Conservation (phyloP, 1,284 basidiomycete species). For the Cryptococcus sp. region DNA sequence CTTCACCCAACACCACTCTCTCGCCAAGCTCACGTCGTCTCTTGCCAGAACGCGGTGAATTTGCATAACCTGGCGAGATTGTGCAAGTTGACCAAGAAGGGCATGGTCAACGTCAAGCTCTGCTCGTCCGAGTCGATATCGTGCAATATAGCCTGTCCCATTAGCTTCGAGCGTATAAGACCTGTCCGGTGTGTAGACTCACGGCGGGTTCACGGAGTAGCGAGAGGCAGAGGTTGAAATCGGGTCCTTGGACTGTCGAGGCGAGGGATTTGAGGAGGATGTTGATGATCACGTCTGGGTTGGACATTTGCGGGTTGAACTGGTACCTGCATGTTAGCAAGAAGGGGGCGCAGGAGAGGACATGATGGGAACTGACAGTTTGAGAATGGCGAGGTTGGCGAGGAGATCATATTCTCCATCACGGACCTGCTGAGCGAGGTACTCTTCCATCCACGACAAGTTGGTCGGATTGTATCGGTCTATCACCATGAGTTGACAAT, state of each 20-base stretch:
- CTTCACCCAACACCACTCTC: no score
- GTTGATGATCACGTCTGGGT: slow-evolving; percentile 86
- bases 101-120: slow-evolving; percentile 66
- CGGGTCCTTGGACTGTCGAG: slow-evolving; percentile 63
- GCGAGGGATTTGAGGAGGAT: slow-evolving; percentile 89
- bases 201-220: slow-evolving; percentile 50
- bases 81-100: slow-evolving; percentile 67
- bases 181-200: slow-evolving; percentile 12
- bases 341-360: not conserved
- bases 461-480: slow-evolving; percentile 96
- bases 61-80: slow-evolving; percentile 76
- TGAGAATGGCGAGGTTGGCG: slow-evolving; percentile 77
- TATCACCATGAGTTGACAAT: slow-evolving; percentile 36
- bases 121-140: slow-evolving; percentile 62
- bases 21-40: no score
- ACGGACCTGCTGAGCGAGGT: slow-evolving; percentile 85
- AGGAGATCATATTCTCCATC: slow-evolving; percentile 87
- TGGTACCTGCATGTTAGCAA: slow-evolving; percentile 63
- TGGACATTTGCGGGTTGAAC: slow-evolving; percentile 90
- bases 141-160: slow-evolving; percentile 40
- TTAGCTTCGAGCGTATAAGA: no score
- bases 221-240: slow-evolving; percentile 89
- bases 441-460: slow-evolving; percentile 86
- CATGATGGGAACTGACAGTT: slow-evolving; percentile 53
- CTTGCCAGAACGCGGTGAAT: slow-evolving; percentile 83